Evolutionary conservation across 2,329 filamentous ascomycete species (phyloP), one percentile per base, ranked within the genome.

Genomic region (Cladobotryum protrusum): DNA sequence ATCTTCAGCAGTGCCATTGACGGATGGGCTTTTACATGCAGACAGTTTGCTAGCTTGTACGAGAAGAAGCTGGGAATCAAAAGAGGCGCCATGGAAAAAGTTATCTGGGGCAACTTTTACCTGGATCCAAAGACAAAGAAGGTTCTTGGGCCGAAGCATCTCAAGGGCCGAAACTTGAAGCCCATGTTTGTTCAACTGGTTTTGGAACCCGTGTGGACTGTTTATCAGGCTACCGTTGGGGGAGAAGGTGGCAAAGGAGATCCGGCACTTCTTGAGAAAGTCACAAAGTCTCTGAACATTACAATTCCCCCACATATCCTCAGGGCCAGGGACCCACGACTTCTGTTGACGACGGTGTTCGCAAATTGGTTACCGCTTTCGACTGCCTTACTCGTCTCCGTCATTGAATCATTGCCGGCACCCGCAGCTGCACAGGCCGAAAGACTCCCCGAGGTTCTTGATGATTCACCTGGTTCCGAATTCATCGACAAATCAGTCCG

Each of bases 11-110:
- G 92, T 65, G 93, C 93, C 52, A 86, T 96, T 50, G 93, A 99
- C 64, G 93, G 93, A n/a, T 99, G 93, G 93, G 93, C 93, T 3
- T 99, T 99, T 62, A 99, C 93, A 0, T 85, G 96, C 45, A 82
- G 90, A 45, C 93, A 99, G 61, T 99, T 99, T 65, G 91, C 93
- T 15, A 82, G 82, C 35, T 73, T 97, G 24, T 99, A 97, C 63
- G 92, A 97, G 70, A 95, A 91, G 74, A 99, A 99, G 67, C 79
- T 99, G 6, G 92, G 93, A 13, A 95, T 97, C 68, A 97, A 96
- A 70, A 81, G 91, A 43, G 83, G 82, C 20, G 71, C 88, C 1
- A 79, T 99, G 63, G 91, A 99, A 68, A 96, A 93, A 64, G 89
- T 96, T 0, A 77, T 99, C 0, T 99, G 93, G 93, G 93, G 93